Conservation (phyloP, 345 rosid genomes). For the Hibiscus trionum region DNA sequence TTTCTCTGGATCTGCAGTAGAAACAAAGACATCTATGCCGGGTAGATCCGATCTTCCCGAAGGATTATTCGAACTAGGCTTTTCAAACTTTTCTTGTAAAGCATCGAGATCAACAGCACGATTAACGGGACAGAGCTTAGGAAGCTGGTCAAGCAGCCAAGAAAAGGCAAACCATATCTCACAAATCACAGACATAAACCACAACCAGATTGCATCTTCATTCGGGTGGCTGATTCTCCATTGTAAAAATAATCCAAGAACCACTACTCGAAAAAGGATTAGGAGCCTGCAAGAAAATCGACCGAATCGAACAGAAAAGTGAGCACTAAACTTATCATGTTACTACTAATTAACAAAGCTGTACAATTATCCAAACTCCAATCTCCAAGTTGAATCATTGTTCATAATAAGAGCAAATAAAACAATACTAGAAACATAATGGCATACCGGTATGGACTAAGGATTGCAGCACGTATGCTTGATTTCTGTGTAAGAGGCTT, state of each 20-base stretch:
- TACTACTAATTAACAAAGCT: neutral
- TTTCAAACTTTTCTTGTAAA: slow-evolving; percentile 55
- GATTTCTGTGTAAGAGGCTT: slow-evolving; percentile 41
- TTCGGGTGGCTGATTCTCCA: slow-evolving; percentile 74
- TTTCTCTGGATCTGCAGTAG: slow-evolving; percentile 82
- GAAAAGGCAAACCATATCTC: slow-evolving; percentile 89
- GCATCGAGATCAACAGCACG: slow-evolving; percentile 51
- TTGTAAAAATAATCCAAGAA: slow-evolving; percentile 47
- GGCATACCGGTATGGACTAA: slow-evolving; percentile 49
- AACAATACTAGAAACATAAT: neutral
- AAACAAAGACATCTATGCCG: slow-evolving; percentile 68
- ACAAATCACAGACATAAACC: slow-evolving; percentile 65
- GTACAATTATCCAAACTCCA: neutral
- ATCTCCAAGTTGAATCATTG: neutral
- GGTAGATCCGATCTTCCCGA: slow-evolving; percentile 72
- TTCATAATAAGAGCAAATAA: neutral
- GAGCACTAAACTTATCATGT: neutral
- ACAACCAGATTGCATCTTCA: slow-evolving; percentile 74
- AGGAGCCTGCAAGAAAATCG: slow-evolving; percentile 42
- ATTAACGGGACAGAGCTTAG: slow-evolving; percentile 61
- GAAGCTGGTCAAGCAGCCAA: slow-evolving; percentile 84
- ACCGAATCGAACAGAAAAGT: neutral
- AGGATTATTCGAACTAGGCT: slow-evolving; percentile 40
- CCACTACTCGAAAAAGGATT: slow-evolving; percentile 41
- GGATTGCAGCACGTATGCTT: slow-evolving; percentile 33